A percentile compares a stretch with the other conserved stretches of the same genome.
Evolutionary conservation across 2,329 filamentous ascomycete species (phyloP).

Genomic region (Ophioceras dolichostomum): DNA sequence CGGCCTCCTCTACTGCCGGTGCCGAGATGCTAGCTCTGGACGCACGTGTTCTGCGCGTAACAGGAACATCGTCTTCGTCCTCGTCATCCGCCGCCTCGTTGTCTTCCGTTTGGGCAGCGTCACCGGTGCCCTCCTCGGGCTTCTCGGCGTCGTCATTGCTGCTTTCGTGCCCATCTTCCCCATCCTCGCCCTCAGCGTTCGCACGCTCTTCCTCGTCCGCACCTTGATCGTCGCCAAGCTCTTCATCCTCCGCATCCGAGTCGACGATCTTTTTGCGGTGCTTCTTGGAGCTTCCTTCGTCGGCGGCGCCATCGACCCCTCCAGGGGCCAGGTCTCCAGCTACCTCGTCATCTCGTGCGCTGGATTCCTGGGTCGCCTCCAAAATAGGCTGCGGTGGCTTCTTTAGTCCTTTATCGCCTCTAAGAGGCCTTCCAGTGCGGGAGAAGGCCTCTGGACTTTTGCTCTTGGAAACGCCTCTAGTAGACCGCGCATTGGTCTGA

Average conservation of each 20-base stretch:
- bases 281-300: conserved; percentile 3
- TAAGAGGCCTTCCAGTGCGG: conserved; percentile 29
- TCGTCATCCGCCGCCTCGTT: conserved; percentile 19
- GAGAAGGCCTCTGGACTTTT: conserved; percentile 40
- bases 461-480: conserved; percentile 35
- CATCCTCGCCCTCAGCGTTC: conserved; percentile 1
- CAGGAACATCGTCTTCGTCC: conserved; percentile 22
- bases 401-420: conserved; percentile 38
- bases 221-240: background rate
- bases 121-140: conserved; percentile 3
- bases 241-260: conserved; percentile 18
- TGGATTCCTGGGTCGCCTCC: conserved; percentile 41
- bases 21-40: background rate
- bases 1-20: conserved; percentile 20
- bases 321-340: conserved; percentile 22
- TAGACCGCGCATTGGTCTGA: conserved; percentile 31
- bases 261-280: no score
- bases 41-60: conserved; percentile 28
- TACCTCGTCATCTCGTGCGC: conserved; percentile 8
- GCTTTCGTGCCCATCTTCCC: conserved; percentile 3
- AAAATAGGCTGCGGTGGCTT: conserved; percentile 32
- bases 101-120: conserved; percentile 14
- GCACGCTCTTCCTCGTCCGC: conserved; percentile 10
- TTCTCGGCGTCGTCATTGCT: background rate
- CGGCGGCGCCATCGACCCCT: conserved; percentile 6